Base-by-base conservation (phyloP, 345 rosid species). In the Firmiana major region DNA sequence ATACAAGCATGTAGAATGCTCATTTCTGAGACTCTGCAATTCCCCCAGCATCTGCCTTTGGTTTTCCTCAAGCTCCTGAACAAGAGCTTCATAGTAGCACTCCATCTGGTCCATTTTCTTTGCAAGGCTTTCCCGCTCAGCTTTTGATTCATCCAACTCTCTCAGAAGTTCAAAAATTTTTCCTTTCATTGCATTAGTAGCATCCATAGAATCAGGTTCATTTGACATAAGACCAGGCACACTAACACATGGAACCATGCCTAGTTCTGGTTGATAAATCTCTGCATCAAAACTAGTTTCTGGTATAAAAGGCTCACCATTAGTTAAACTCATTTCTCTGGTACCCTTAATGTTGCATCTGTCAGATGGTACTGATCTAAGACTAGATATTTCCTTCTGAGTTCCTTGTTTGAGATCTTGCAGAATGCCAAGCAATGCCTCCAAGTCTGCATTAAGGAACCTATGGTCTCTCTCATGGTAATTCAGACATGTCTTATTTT, bases 51-150 rank as follows among this genome's bases (percentile, higher is more conserved):
- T 86, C 87, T 88, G 99, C 83, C 98, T 87, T 83, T 96, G 99
- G 80, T 92, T 92, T 84, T 93, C 99, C 91, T 93, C 99, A 48
- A 96, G 98, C 89, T 96, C 99, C 85, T 92, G 97, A 73, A 96
- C 87, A 53, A 96, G 88, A 55, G 94, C 92, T 86, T 96, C 98
- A 71, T 96, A 96, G 82, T 96, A 93, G 79, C 98, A 91, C 82
- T 96, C 99, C 99, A 96, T 96, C 92, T 96, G 93, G 79, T 86
- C 92, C 97, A 93, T 93, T 89, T 96, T 96, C 88, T 89, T 91
- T 36, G 91, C 84, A 78, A 96, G 94, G 88, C 87, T 88, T 81
- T 88, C 97, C 73, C 85, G 84, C 86, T 93, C 98, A 79, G 90
- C 85, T 87, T 93, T 93, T 71, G 98, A 90, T 74, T 90, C 97